phyloP scores from a whole-genome alignment of 768 basidiomycete species.

The Naematelia aurantialba region DNA sequence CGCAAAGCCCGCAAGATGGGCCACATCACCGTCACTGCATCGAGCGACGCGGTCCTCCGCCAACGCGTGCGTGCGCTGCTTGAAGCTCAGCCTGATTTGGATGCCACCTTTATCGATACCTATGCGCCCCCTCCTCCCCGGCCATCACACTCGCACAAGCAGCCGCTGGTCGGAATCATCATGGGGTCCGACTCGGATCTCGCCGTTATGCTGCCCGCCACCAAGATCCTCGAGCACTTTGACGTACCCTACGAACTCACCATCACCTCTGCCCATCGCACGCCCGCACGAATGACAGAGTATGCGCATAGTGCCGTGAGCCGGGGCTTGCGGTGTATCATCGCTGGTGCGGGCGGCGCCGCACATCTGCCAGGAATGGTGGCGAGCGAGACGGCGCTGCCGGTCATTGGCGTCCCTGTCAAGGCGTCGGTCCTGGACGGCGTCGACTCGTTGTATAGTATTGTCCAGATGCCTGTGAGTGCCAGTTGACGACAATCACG shows the following conservation, averaged over 20 bases:
- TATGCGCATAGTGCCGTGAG: constrained; percentile 70
- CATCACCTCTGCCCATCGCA: constrained; percentile 94
- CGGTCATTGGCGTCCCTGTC: constrained; percentile 94
- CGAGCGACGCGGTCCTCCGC: constrained; percentile 71
- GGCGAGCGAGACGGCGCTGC: constrained; percentile 84
- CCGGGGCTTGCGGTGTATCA: constrained; percentile 61
- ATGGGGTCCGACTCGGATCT: constrained; percentile 99
- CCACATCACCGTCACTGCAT: constrained; percentile 83
- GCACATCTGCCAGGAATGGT: constrained; percentile 99
- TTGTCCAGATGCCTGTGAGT: constrained; percentile 97
- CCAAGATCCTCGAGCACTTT: constrained; percentile 78
- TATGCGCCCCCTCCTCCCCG: constrained; percentile 52
- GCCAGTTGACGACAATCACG: not conserved
- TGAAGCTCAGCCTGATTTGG: constrained; percentile 52
- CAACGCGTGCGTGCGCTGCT: constrained; percentile 70
- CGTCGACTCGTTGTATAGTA: constrained; percentile 93
- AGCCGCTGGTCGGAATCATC: constrained; percentile 84
- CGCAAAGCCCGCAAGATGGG: constrained; percentile 96
- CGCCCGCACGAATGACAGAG: constrained; percentile 75
- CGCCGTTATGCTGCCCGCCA: constrained; percentile 85
- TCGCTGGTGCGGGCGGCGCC: constrained; percentile 97
- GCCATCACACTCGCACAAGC: constrained; percentile 56
- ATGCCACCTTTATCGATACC: constrained; percentile 53
- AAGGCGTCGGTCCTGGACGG: constrained; percentile 91
- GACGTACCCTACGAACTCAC: constrained; percentile 83